Percentiles rank a stretch among this genome's conserved stretches.
These are phyloP conservation scores for Diaporthe ilicicola DNA, from an alignment of 2,329 filamentous ascomycete species.

Conservation along the genomic window DNA sequence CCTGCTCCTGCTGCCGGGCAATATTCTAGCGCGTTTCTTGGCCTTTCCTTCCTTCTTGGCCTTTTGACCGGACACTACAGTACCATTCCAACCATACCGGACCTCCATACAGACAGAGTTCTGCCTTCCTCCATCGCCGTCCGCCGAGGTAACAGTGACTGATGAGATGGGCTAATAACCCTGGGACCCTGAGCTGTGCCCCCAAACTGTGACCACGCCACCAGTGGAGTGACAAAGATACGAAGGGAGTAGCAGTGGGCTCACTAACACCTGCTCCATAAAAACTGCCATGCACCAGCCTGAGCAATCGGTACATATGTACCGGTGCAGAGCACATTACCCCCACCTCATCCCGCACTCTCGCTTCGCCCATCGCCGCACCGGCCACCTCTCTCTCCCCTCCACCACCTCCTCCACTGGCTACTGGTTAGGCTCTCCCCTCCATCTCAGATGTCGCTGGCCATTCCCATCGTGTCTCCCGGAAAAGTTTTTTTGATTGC, in stretches of 20 bases:
- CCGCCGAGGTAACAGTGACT: too few species aligned
- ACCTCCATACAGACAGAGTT: too few species aligned
- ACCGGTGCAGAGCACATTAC: neutral
- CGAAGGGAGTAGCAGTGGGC: constrained; percentile 1
- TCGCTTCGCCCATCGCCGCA: neutral
- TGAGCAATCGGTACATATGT: constrained; percentile 3
- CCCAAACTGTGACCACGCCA: constrained; percentile 22
- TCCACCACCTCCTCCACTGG: neutral
- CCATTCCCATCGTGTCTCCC: constrained; percentile 7
- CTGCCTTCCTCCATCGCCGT: neutral
- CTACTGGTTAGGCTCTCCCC: neutral
- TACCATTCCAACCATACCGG: too few species aligned
- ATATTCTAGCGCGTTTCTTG: constrained; percentile 30
- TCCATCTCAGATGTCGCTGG: neutral
- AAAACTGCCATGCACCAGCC: constrained; percentile 25
- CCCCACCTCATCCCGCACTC: neutral
- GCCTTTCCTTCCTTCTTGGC: neutral
- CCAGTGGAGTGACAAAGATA: constrained; percentile 29
- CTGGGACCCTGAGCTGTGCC: neutral
- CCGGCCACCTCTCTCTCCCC: neutral
- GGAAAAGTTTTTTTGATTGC: constrained; percentile 25
- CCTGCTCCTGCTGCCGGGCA: constrained; percentile 6
- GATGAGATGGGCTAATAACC: too few species aligned
- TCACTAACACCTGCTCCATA: constrained; percentile 25
- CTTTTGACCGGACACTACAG: neutral